These are phyloP conservation scores for Harrya chromipes DNA, from an alignment of 768 basidiomycete genomes.

Conservation along the genomic window DNA sequence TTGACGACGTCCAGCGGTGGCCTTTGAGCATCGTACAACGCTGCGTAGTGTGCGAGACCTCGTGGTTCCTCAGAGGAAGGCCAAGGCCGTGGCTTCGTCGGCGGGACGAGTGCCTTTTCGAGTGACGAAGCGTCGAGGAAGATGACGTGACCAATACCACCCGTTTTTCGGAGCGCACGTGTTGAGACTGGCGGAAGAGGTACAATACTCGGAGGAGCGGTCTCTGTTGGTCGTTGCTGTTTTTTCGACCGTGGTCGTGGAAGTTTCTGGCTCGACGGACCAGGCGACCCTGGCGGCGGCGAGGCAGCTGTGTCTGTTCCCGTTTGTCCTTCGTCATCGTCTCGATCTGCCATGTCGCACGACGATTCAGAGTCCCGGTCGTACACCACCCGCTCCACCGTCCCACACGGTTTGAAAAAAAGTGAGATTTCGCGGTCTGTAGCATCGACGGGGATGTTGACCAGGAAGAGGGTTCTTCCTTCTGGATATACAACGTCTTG, in stretches of 20 bases:
- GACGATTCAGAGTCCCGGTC: conserved; percentile 39
- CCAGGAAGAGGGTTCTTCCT: conserved; percentile 80
- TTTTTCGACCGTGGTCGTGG: conserved; percentile 31
- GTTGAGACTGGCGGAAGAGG: conserved; percentile 55
- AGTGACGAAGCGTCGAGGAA: conserved; percentile 74
- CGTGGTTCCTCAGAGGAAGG: conserved; percentile 57
- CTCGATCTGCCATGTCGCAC: conserved; percentile 23
- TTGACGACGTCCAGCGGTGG: conserved; percentile 73
- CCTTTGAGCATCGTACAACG: conserved; percentile 61
- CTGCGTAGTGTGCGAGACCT: conserved; percentile 71
- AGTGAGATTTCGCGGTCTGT: conserved; percentile 75
- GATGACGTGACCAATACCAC: conserved; percentile 65
- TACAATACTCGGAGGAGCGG: conserved; percentile 47
- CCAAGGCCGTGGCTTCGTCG: conserved; percentile 59
- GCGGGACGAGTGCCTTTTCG: conserved; percentile 55
- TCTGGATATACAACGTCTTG: conserved; percentile 39
- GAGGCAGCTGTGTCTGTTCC: neutral
- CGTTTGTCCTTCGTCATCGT: conserved; percentile 26
- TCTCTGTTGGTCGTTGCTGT: conserved; percentile 26
- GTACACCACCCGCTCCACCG: conserved; percentile 72
- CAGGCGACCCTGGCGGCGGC: neutral
- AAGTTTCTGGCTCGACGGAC: conserved; percentile 2
- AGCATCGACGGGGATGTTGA: conserved; percentile 86
- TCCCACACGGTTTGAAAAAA: conserved; percentile 77
- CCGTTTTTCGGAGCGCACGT: conserved; percentile 60